Conservation (phyloP, 2,329 filamentous ascomycete genomes). For the Pseudogymnoascus sp. region DNA sequence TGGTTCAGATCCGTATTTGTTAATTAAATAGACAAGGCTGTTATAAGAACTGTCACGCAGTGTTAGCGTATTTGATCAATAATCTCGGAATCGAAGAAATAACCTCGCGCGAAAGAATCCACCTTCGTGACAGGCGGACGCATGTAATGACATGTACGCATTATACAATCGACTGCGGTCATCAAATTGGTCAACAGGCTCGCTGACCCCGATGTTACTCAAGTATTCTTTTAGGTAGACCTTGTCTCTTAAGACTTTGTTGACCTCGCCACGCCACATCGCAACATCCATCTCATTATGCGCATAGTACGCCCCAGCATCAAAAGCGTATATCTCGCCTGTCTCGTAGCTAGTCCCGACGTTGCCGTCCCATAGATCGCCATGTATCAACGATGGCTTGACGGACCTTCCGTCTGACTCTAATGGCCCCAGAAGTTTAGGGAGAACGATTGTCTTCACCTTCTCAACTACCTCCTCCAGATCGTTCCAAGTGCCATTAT, state of each 20-base stretch:
- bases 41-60: conserved; percentile 22
- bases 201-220: conserved; percentile 10
- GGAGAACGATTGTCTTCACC: background rate
- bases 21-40: too few relatives aligned
- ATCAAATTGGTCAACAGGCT: conserved; percentile 27
- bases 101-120: too few relatives aligned
- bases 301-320: conserved; percentile 14
- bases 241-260: conserved; percentile 8
- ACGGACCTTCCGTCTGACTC: background rate
- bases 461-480: background rate
- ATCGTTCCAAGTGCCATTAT: background rate
- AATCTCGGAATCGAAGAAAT: too few relatives aligned
- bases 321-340: conserved; percentile 15
- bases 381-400: conserved; percentile 19
- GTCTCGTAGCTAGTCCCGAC: conserved; percentile 8
- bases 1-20: too few relatives aligned
- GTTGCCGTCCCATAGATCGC: conserved; percentile 22
- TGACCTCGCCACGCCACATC: conserved; percentile 12
- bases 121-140: too few relatives aligned
- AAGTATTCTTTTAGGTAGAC: conserved; percentile 15
- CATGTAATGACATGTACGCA: too few relatives aligned
- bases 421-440: background rate
- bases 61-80: too few relatives aligned
- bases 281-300: conserved; percentile 29
- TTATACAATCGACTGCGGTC: conserved; percentile 27